Conservation (phyloP, 768 basidiomycete species). For the Phanerochaete sordida region DNA sequence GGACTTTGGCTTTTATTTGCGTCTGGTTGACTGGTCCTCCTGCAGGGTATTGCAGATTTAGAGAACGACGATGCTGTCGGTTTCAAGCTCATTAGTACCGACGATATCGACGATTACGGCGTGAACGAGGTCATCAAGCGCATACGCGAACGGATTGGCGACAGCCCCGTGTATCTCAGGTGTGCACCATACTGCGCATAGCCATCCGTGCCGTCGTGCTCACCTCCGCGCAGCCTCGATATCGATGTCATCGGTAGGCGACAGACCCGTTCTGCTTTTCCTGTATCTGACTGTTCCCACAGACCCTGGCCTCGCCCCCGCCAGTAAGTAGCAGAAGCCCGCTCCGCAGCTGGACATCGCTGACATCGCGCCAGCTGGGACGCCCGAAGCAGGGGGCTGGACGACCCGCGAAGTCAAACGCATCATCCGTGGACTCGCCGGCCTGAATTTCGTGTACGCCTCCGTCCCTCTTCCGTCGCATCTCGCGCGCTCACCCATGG, state of each 20-base stretch:
- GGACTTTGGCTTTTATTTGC: constrained; percentile 5
- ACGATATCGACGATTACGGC: constrained; percentile 82
- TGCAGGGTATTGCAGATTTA: constrained; percentile 58
- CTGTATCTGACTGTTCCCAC: neutral
- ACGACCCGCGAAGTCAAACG: constrained; percentile 79
- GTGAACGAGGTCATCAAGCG: constrained; percentile 62
- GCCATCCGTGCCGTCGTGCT: neutral
- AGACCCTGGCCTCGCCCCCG: constrained; percentile 81
- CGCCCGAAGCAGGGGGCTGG: constrained; percentile 84
- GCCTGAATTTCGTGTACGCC: constrained; percentile 75
- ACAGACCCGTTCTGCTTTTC: neutral
- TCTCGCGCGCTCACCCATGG: neutral
- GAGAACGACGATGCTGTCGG: constrained; percentile 69
- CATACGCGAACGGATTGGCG: constrained; percentile 70
- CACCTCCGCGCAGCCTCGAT: constrained; percentile 51
- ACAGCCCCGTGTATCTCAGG: constrained; percentile 74
- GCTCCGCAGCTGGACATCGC: neutral
- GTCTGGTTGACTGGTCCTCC: neutral
- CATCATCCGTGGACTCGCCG: constrained; percentile 74
- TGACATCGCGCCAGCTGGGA: constrained; percentile 52
- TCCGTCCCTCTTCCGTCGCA: neutral
- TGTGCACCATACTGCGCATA: constrained; percentile 10
- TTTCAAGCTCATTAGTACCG: constrained; percentile 74
- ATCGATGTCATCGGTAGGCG: constrained; percentile 74
- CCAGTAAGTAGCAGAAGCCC: constrained; percentile 44